Conservation (phyloP, 2,329 filamentous ascomycete species). For the Verticillium alfalfae region DNA sequence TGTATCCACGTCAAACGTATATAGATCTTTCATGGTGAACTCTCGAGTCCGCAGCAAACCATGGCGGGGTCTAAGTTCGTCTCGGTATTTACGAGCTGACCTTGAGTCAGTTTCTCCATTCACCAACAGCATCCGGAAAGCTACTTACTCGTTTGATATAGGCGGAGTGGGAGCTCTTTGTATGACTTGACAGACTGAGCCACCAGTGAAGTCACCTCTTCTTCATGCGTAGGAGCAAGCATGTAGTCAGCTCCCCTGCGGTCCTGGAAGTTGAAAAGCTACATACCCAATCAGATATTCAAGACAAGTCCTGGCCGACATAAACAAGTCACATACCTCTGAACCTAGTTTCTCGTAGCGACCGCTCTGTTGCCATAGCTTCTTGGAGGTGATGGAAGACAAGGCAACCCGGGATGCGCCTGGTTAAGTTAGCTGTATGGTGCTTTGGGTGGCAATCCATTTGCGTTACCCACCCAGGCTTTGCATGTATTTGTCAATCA, state of each 20-base stretch:
- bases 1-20: slow-evolving; percentile 77
- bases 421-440: slow-evolving; percentile 17
- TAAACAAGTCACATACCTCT: slow-evolving; percentile 51
- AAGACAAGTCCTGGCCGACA: slow-evolving; percentile 3
- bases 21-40: slow-evolving; percentile 97
- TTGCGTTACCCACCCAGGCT: slow-evolving; percentile 48
- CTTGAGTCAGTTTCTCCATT: slow-evolving; percentile 2
- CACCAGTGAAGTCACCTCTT: slow-evolving; percentile 86
- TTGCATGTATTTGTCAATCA: slow-evolving; percentile 88
- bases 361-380: slow-evolving; percentile 79
- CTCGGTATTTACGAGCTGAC: slow-evolving; percentile 79
- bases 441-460: not conserved
- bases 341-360: slow-evolving; percentile 65
- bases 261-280: slow-evolving; percentile 78
- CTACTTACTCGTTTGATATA: slow-evolving; percentile 80
- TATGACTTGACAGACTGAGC: slow-evolving; percentile 71
- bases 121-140: not conserved
- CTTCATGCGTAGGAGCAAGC: slow-evolving; percentile 89
- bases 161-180: slow-evolving; percentile 74
- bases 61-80: slow-evolving; percentile 83
- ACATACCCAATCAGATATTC: slow-evolving; percentile 7
- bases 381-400: slow-evolving; percentile 79
- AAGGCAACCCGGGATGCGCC: slow-evolving; percentile 77
- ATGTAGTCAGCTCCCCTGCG: slow-evolving; percentile 70
- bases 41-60: slow-evolving; percentile 84